Percentiles rank a stretch among this genome's conserved stretches.
These are phyloP conservation scores for Monosporascus ibericus DNA, from an alignment of 2,329 filamentous ascomycete genomes.

Conservation along the genomic window DNA sequence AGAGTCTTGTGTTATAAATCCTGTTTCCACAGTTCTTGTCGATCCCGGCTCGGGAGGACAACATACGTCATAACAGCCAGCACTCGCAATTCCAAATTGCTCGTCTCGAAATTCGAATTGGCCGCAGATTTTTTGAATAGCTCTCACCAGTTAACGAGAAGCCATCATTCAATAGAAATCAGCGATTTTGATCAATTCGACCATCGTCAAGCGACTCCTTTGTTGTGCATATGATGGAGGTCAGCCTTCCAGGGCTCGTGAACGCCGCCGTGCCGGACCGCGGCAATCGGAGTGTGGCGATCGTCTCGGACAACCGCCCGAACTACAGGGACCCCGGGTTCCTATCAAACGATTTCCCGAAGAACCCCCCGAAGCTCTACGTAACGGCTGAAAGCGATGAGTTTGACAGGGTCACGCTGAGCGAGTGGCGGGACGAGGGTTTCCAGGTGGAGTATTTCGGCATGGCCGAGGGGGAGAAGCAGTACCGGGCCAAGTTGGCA, in stretches of 20 bases:
- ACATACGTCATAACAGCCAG: background rate
- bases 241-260: slow-evolving; percentile 23
- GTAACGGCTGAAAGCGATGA: slow-evolving; percentile 36
- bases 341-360: slow-evolving; percentile 34
- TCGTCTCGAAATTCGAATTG: background rate
- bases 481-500: slow-evolving; percentile 29
- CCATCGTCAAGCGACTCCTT: background rate
- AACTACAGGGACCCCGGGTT: slow-evolving; percentile 37
- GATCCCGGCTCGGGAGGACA: background rate
- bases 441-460: slow-evolving; percentile 38
- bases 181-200: no score
- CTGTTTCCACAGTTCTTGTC: background rate
- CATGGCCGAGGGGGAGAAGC: slow-evolving; percentile 28
- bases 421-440: slow-evolving; percentile 35
- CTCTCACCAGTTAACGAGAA: background rate
- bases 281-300: slow-evolving; percentile 12
- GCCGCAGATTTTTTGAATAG: background rate
- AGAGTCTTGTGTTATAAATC: background rate
- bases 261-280: slow-evolving; percentile 20
- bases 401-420: slow-evolving; percentile 32
- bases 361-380: slow-evolving; percentile 32
- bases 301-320: slow-evolving; percentile 20
- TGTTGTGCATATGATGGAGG: slow-evolving; percentile 14
- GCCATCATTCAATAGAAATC: background rate
- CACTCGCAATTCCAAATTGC: no score